Percentiles rank a stretch among this genome's conserved stretches.
Conservation (phyloP, 305 asterid species). For the Fraxinus sp. region DNA sequence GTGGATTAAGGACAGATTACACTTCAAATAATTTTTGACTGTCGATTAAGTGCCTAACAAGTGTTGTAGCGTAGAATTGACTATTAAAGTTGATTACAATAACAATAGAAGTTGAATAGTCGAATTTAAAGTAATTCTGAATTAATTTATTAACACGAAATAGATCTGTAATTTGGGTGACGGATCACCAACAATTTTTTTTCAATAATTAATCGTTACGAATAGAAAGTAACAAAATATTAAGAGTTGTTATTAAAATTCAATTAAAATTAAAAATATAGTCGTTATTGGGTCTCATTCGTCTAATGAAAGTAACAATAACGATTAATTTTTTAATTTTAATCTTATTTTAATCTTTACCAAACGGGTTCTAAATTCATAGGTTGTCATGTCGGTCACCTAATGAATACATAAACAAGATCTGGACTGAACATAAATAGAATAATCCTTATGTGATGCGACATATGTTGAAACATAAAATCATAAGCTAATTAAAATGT, state of each 20-base stretch:
- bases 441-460: background rate
- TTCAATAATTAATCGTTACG: background rate
- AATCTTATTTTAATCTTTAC: no score
- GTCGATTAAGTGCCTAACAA: background rate
- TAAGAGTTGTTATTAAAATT: no score
- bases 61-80: background rate
- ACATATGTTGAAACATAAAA: background rate
- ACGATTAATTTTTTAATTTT: no score
- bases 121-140: background rate
- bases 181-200: background rate
- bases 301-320: no score
- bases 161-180: background rate
- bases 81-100: background rate
- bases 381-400: background rate
- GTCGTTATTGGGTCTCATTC: no score
- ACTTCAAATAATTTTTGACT: background rate
- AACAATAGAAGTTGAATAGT: background rate
- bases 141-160: background rate
- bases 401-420: background rate
- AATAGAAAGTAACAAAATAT: no score
- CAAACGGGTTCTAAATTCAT: no score
- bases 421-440: no score
- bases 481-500: no score
- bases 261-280: no score
- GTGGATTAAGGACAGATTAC: background rate